Evolutionary conservation across 2,329 filamentous ascomycete genomes (phyloP).

Genomic region (Endoconidiophora laricicola): DNA sequence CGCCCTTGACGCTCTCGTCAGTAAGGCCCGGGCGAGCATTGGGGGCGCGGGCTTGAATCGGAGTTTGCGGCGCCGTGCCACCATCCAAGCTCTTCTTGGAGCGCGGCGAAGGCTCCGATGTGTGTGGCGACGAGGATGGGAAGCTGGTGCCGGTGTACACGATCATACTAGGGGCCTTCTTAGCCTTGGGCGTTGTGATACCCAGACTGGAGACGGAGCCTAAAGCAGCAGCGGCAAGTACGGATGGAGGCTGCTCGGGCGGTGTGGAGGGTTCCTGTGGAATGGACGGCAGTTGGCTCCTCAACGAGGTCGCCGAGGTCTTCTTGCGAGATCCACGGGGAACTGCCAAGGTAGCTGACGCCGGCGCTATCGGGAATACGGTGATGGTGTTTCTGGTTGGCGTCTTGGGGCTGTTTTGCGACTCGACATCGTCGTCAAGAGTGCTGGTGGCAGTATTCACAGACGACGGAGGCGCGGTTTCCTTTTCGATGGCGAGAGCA

Average conservation of each 20-base stretch:
- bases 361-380: background rate
- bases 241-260: slow-evolving; percentile 11
- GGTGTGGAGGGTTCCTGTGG: slow-evolving; percentile 19
- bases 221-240: background rate
- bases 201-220: background rate
- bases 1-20: slow-evolving; percentile 43
- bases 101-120: slow-evolving; percentile 18
- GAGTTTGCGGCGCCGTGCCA: slow-evolving; percentile 23
- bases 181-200: slow-evolving; percentile 14
- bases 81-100: slow-evolving; percentile 29
- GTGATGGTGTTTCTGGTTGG: background rate
- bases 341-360: background rate
- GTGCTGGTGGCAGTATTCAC: background rate
- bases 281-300: slow-evolving; percentile 13
- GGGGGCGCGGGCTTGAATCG: slow-evolving; percentile 41
- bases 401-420: background rate
- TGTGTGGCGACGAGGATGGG: slow-evolving; percentile 15
- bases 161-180: slow-evolving; percentile 36
- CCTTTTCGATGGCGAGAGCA: slow-evolving; percentile 16
- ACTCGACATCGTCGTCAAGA: background rate
- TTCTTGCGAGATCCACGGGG: slow-evolving; percentile 7
- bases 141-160: slow-evolving; percentile 28
- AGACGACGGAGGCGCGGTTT: background rate
- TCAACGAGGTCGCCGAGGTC: slow-evolving; percentile 12
- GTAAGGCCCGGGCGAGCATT: slow-evolving; percentile 47